phyloP scores from a whole-genome alignment of 2,329 filamentous ascomycete species.

The Colletotrichum euphorbiae region DNA sequence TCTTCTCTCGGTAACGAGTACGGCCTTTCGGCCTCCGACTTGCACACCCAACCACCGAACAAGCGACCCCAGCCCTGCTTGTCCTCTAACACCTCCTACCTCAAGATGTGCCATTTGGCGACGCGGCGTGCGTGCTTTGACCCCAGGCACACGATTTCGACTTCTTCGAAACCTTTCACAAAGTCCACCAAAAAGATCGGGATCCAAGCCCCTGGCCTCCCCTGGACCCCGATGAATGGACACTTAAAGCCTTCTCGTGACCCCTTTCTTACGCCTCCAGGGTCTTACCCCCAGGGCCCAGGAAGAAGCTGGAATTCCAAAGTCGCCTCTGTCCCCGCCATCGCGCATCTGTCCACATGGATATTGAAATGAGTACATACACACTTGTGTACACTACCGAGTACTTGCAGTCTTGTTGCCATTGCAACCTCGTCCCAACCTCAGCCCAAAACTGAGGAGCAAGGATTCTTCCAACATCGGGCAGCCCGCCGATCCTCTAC shows the following conservation, averaged over 20 bases:
- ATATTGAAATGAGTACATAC: conserved; percentile 4
- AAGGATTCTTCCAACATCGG: conserved; percentile 20
- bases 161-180: conserved; percentile 4
- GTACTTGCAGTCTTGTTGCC: conserved; percentile 1
- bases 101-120: not conserved
- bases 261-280: conserved; percentile 8
- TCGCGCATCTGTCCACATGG: conserved; percentile 1
- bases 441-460: not conserved
- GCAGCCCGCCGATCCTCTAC: conserved; percentile 11
- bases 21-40: conserved; percentile 39
- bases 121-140: not conserved
- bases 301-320: conserved; percentile 20
- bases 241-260: conserved; percentile 21
- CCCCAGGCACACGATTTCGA: conserved; percentile 12
- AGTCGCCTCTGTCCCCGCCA: conserved; percentile 18
- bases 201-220: conserved; percentile 15
- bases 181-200: conserved; percentile 4
- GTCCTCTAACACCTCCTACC: conserved; percentile 1
- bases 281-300: conserved; percentile 3
- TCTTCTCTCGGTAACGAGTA: conserved; percentile 30
- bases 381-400: conserved; percentile 19
- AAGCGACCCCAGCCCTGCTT: conserved; percentile 5
- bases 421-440: not conserved
- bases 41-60: conserved; percentile 19
- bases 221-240: conserved; percentile 17